A percentile compares a stretch with the other conserved stretches of the same genome.
These are phyloP conservation scores for Pythium angustatum DNA, from an alignment of 352 stramenopile genomes.

Conservation along the genomic window DNA sequence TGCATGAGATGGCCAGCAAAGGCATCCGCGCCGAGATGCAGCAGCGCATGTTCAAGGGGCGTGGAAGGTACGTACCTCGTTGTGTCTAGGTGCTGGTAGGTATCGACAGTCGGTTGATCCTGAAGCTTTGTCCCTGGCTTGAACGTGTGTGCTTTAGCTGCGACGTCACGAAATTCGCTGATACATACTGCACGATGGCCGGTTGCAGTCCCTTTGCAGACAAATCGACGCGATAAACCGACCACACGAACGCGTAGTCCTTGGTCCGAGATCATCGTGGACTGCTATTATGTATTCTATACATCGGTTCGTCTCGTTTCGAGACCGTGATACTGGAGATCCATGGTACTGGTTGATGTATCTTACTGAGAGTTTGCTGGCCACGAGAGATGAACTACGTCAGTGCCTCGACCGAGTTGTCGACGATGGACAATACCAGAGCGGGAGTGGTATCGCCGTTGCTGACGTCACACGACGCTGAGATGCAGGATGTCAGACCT, in stretches of 20 bases:
- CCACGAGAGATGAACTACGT: not conserved
- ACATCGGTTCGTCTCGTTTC: conserved; percentile 19
- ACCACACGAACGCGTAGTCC: not conserved
- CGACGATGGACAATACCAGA: no score
- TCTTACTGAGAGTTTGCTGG: conserved; percentile 16
- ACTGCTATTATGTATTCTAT: conserved; percentile 26
- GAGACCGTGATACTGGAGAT: conserved; percentile 7
- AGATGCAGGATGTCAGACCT: no score
- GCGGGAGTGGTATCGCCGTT: not conserved
- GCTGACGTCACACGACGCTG: no score
- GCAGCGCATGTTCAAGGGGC: conserved; percentile 80
- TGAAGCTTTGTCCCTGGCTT: not conserved
- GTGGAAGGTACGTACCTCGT: conserved; percentile 51
- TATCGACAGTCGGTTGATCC: not conserved
- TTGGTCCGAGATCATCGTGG: not conserved
- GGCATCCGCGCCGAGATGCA: conserved; percentile 75
- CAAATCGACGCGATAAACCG: conserved; percentile 73
- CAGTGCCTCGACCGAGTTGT: no score
- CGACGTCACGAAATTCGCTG: conserved; percentile 83
- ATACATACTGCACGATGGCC: conserved; percentile 85
- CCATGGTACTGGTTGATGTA: conserved; percentile 11
- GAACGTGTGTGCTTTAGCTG: conserved; percentile 37
- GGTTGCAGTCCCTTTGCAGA: conserved; percentile 84
- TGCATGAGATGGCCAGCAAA: conserved; percentile 69
- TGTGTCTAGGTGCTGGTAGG: not conserved